A percentile compares a stretch with the other conserved stretches of the same genome.
These are phyloP conservation scores for Paxillus involutus DNA, from an alignment of 768 basidiomycete genomes.

Conservation along the genomic window DNA sequence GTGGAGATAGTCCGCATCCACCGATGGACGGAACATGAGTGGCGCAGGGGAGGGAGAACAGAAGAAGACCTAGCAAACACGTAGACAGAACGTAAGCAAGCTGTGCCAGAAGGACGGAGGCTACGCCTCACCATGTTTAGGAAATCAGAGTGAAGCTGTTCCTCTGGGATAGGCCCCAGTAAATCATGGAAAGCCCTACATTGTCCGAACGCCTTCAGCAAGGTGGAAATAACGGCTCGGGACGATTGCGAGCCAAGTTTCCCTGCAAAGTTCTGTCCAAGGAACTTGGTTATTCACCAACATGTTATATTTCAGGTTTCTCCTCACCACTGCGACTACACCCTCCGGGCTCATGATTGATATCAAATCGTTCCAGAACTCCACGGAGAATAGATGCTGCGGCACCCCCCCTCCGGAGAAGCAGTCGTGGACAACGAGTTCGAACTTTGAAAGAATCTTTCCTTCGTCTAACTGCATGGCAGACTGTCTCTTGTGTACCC, in stretches of 20 bases:
- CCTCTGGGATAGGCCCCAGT: slow-evolving; percentile 42
- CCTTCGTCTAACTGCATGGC: slow-evolving; percentile 21
- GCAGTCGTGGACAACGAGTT: slow-evolving; percentile 85
- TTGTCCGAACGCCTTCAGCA: slow-evolving; percentile 66
- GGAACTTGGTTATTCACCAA: slow-evolving; percentile 1
- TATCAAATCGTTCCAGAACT: slow-evolving; percentile 80
- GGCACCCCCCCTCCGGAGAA: slow-evolving; percentile 96
- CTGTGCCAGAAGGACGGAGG: background rate
- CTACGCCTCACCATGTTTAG: slow-evolving; percentile 66
- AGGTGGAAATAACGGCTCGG: slow-evolving; percentile 65
- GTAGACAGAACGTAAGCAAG: slow-evolving; percentile 4
- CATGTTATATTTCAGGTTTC: background rate
- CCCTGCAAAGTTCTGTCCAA: slow-evolving; percentile 81
- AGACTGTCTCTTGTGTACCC: slow-evolving; percentile 50
- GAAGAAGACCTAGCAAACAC: slow-evolving; percentile 68
- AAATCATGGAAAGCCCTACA: slow-evolving; percentile 87
- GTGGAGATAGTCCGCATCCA: slow-evolving; percentile 60
- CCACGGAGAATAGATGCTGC: slow-evolving; percentile 74
- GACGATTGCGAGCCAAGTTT: slow-evolving; percentile 58
- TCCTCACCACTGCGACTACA: slow-evolving; percentile 75
- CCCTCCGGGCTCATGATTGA: slow-evolving; percentile 65
- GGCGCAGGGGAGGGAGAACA: slow-evolving; percentile 61
- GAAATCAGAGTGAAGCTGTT: slow-evolving; percentile 51
- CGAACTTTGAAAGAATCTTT: slow-evolving; percentile 39
- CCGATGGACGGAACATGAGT: slow-evolving; percentile 57